phyloP scores from a whole-genome alignment of 257 asterid species.

The Gynochthodes officinalis region DNA sequence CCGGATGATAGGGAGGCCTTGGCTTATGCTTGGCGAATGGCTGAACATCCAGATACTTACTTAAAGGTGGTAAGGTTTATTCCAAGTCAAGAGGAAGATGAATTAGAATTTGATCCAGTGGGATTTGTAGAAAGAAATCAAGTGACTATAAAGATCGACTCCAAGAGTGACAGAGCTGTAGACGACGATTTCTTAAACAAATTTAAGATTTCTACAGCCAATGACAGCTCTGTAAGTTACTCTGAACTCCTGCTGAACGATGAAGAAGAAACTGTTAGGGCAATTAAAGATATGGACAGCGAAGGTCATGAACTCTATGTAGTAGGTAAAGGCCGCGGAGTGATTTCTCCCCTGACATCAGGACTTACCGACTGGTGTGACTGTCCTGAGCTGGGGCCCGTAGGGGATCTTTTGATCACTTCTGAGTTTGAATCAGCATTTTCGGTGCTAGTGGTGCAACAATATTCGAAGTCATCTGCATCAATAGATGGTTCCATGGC shows the following conservation, averaged over 20 bases:
- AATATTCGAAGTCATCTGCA: constrained; percentile 30
- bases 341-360: constrained; percentile 52
- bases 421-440: constrained; percentile 69
- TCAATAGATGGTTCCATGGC: constrained; percentile 36
- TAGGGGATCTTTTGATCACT: constrained; percentile 80
- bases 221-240: constrained; percentile 35
- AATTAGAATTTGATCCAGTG: background rate
- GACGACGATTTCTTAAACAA: constrained; percentile 63
- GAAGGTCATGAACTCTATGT: constrained; percentile 59
- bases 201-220: constrained; percentile 46
- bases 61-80: constrained; percentile 63
- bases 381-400: constrained; percentile 90
- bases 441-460: constrained; percentile 81
- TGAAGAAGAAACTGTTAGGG: constrained; percentile 70
- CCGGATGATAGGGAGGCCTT: constrained; percentile 88
- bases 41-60: constrained; percentile 34
- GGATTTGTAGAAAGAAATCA: constrained; percentile 32
- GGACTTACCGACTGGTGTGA: constrained; percentile 95
- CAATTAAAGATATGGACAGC: constrained; percentile 70
- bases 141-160: constrained; percentile 39
- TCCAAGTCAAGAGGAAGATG: constrained; percentile 39
- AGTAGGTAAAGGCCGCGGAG: constrained; percentile 81
- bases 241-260: constrained; percentile 53
- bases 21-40: constrained; percentile 77
- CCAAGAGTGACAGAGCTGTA: constrained; percentile 43